A percentile compares a stretch with the other conserved stretches of the same genome.
Evolutionary conservation across 306 rosid genomes (phyloP).

Genomic region (Cicer chorassanicum): DNA sequence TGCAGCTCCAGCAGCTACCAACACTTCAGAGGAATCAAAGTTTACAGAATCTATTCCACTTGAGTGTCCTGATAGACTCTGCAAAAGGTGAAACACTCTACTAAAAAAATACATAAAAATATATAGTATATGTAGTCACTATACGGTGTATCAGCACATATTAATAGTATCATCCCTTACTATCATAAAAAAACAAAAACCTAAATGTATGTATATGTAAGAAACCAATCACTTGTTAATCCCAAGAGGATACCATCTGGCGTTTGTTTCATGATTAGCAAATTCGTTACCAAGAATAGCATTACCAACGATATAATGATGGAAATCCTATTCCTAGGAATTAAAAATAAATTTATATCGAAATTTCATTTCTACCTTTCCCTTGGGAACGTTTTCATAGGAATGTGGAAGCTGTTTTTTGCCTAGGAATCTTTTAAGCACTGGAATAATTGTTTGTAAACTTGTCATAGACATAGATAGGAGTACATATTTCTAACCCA

Average conservation of each 20-base stretch:
- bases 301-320: not conserved
- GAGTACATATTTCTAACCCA: not conserved
- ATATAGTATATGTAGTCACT: not conserved
- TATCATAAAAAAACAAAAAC: conserved; percentile 6
- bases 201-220: conserved; percentile 18
- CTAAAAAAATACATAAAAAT: conserved; percentile 35
- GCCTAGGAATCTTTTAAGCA: not conserved
- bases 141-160: conserved; percentile 11
- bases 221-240: conserved; percentile 12
- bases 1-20: conserved; percentile 99
- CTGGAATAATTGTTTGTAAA: not conserved
- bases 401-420: not conserved
- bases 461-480: not conserved
- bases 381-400: not conserved
- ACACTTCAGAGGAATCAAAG: conserved; percentile 95
- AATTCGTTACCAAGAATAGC: not conserved
- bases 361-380: not conserved
- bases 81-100: conserved; percentile 51
- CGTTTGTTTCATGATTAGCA: not conserved
- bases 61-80: conserved; percentile 97
- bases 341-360: not conserved
- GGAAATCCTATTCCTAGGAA: not conserved
- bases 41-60: conserved; percentile 98
- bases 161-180: conserved; percentile 4
- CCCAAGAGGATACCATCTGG: not conserved